Conservation (phyloP, 495 filamentous ascomycete genomes). For the Neurospora pannonica region DNA sequence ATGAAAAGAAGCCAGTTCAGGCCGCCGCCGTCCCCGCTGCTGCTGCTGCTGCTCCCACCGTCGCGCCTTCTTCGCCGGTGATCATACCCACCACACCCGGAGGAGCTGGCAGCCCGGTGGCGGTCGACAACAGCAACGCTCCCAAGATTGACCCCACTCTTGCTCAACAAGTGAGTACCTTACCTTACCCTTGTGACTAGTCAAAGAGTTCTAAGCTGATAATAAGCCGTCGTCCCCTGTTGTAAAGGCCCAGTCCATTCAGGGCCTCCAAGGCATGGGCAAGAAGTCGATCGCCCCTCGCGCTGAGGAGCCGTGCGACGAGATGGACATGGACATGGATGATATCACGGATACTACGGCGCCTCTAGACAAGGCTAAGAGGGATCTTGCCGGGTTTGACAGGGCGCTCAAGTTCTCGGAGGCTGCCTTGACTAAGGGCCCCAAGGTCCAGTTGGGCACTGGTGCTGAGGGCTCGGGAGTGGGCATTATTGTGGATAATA, state of each 20-base stretch:
- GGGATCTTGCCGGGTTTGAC: constrained; percentile 40
- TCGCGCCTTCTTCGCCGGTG: constrained; percentile 3
- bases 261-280: constrained; percentile 38
- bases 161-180: constrained; percentile 23
- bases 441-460: constrained; percentile 37
- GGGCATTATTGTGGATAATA: constrained; percentile 40
- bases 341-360: constrained; percentile 1
- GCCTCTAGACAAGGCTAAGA: constrained; percentile 14
- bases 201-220: neutral
- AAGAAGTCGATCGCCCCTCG: constrained; percentile 39
- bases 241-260: constrained; percentile 28
- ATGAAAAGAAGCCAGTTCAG: neutral
- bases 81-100: neutral
- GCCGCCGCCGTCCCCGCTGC: constrained; percentile 12
- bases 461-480: constrained; percentile 38
- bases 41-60: constrained; percentile 1
- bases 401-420: constrained; percentile 38
- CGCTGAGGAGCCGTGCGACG: neutral
- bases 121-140: constrained; percentile 8
- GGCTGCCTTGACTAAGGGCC: constrained; percentile 36
- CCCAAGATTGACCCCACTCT: constrained; percentile 23
- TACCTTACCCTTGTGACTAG: neutral
- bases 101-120: constrained; percentile 10
- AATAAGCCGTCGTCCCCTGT: constrained; percentile 2
- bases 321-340: neutral